Base-by-base conservation (phyloP, 768 basidiomycete genomes). In the Podaxis rugospora region DNA sequence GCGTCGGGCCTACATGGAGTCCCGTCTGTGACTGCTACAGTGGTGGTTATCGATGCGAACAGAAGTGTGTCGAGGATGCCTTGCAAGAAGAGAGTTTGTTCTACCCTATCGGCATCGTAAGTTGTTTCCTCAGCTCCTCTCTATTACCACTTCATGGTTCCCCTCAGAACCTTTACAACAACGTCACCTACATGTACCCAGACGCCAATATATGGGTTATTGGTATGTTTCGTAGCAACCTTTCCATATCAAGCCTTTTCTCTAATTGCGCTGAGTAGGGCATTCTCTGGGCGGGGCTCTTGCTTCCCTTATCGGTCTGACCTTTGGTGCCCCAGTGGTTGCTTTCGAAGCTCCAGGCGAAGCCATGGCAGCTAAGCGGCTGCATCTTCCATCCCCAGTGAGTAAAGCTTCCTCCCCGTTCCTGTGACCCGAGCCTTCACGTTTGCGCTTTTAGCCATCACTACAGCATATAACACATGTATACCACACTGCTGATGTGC, bases 1-100 rank as follows among this genome's bases (percentile, higher is more conserved):
- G 90, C 5, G 92, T 98, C n/a, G 93, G 91, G 36, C 92, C 93
- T 56, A 92, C 92, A 0, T 98, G 96, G 96, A 85, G 83, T 18
- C 81, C 96, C 0, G 96, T 97, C 0, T 98, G 96, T 70, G 89
- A 84, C 52, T 98, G 96, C 72, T 89, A 88, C 68, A 76, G 85
- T 5, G 84, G 92, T 1, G 75, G 81, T 13, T 84, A 86, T 71
- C 87, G 84, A 63, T 98, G 96, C 70, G 86, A 90, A 63, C 83
- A 88, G 65, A 80, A 80, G 3, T 98, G 96, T 72, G 66, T 97
- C 23, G 92, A 98, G 72, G 73, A 81, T 32, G 83, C 92, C 4
- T 76, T 98, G 13, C 77, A 83, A 14, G 87, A 88, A 23, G 93
- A 98, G 28, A 89, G 88, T 61, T 76, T 97, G 39, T 98, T 95